Base-by-base conservation (phyloP, 768 basidiomycete species). In the Galerina marginata region DNA sequence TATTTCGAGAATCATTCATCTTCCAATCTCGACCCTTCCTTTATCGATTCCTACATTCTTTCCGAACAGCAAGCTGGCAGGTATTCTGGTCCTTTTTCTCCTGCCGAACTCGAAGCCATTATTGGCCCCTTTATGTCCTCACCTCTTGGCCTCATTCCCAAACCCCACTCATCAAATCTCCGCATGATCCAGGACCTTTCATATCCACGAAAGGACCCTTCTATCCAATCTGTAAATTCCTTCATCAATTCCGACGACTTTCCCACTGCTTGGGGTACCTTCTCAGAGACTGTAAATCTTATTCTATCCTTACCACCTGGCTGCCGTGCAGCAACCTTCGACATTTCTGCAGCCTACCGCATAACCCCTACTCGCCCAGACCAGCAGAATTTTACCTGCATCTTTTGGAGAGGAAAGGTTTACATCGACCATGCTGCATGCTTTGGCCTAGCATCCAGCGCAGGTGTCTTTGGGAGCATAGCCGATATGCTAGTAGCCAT, bases 41-140 rank as follows among this genome's bases (percentile, higher is more conserved):
- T 77, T 33, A 71, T 81, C 15, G 33, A 67, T 3, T 37, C 54
- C 0, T 77, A 81, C 55, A 80, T 81, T 9, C 12, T 50, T 0
- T 39, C 51, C 25, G 74, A 81, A 56, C 64, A 74, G 0, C 63
- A 61, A 0, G 70, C 70, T 7, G 67, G 72, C 2, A 70, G 71
- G 11, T 80, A 79, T 58, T 71, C 79, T 0, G 37, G 54, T 0
- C 63, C 71, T 0, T 80, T 71, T 62, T 55, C 61, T 0, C 74
- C 68, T n/a, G 54, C 45, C 7, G 44, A 55, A 11, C 60, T 77
- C 11, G 71, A 78, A 46, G 11, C 54, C 2, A 5, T 75, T 9
- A 81, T 83, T 33, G 79, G 82, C 0, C 74, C 73, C 0, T 83
- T 83, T 45, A 61, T 59, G 0, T 72, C 80, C 0, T 77, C 78